These are phyloP conservation scores for Hura crepitans DNA, from an alignment of 441 rosid species.

Conservation along the genomic window DNA sequence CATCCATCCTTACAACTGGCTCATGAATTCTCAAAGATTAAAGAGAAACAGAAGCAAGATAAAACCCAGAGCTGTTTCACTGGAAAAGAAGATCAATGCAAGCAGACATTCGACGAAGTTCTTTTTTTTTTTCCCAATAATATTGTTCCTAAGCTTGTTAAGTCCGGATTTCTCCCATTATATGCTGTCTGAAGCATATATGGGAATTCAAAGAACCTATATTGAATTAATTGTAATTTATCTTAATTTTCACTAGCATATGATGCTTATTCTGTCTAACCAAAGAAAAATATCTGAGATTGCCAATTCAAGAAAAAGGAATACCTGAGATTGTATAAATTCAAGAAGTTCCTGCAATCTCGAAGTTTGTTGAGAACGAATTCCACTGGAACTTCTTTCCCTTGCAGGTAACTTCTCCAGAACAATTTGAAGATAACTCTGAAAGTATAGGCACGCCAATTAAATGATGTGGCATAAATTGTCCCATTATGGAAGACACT, in stretches of 20 bases:
- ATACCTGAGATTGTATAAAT: constrained; percentile 89
- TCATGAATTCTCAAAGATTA: not conserved
- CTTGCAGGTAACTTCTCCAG: constrained; percentile 68
- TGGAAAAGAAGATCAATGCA: constrained; percentile 3
- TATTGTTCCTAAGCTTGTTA: not conserved
- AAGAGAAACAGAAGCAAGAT: not conserved
- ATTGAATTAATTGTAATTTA: not conserved
- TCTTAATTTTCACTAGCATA: not conserved
- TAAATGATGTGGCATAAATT: constrained; percentile 6
- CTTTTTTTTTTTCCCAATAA: not conserved
- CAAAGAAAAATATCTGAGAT: constrained; percentile 49
- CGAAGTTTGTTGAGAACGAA: constrained; percentile 74
- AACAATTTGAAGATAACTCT: constrained; percentile 95
- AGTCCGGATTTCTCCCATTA: not conserved
- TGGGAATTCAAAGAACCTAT: not conserved
- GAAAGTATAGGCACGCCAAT: constrained; percentile 15
- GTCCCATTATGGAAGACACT: not conserved
- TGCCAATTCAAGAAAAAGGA: too few species aligned
- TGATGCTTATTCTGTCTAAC: not conserved
- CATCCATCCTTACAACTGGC: not conserved
- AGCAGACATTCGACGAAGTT: not conserved
- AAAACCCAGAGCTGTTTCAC: not conserved
- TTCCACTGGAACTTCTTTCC: constrained; percentile 72
- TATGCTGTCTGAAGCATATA: not conserved
- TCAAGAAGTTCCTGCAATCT: constrained; percentile 90